A percentile compares a stretch with the other conserved stretches of the same genome.
Evolutionary conservation across 2,329 filamentous ascomycete species (phyloP).

Genomic region (Pseudogymnoascus sp.): DNA sequence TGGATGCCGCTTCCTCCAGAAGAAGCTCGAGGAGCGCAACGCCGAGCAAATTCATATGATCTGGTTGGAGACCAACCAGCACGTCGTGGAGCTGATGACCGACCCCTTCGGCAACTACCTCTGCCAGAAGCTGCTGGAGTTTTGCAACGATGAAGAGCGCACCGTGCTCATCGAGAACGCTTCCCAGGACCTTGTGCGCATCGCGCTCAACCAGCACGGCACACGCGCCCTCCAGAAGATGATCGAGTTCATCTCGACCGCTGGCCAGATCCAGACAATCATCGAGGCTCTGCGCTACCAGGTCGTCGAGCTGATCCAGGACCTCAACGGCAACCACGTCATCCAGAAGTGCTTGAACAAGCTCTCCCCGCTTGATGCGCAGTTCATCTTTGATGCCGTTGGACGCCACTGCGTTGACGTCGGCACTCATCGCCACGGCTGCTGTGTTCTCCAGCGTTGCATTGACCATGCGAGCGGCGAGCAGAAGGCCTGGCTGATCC

Average conservation of each 20-base stretch:
- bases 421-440: slow-evolving; percentile 93
- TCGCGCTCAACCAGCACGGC: slow-evolving; percentile 94
- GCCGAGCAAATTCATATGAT: slow-evolving; percentile 83
- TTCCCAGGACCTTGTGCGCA: slow-evolving; percentile 76
- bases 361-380: slow-evolving; percentile 70
- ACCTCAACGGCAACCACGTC: slow-evolving; percentile 96
- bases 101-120: slow-evolving; percentile 99
- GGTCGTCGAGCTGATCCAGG: slow-evolving; percentile 91
- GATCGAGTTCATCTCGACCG: slow-evolving; percentile 91
- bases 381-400: slow-evolving; percentile 96
- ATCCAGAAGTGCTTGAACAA: slow-evolving; percentile 99
- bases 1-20: slow-evolving; percentile 91
- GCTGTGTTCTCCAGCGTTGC: slow-evolving; percentile 94
- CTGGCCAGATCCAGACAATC: slow-evolving; percentile 77
- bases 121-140: slow-evolving; percentile 96
- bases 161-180: slow-evolving; percentile 89
- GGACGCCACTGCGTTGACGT: slow-evolving; percentile 80
- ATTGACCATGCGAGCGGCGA: slow-evolving; percentile 90
- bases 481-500: slow-evolving; percentile 81
- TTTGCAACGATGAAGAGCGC: slow-evolving; percentile 88
- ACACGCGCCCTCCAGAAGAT: slow-evolving; percentile 97
- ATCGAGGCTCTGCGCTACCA: slow-evolving; percentile 73
- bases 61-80: slow-evolving; percentile 84
- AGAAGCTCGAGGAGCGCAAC: slow-evolving; percentile 87
- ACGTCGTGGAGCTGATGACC: slow-evolving; percentile 96